These are phyloP conservation scores for Heliamphora exappendiculata DNA, from an alignment of 148 eudicot species.

Conservation along the genomic window DNA sequence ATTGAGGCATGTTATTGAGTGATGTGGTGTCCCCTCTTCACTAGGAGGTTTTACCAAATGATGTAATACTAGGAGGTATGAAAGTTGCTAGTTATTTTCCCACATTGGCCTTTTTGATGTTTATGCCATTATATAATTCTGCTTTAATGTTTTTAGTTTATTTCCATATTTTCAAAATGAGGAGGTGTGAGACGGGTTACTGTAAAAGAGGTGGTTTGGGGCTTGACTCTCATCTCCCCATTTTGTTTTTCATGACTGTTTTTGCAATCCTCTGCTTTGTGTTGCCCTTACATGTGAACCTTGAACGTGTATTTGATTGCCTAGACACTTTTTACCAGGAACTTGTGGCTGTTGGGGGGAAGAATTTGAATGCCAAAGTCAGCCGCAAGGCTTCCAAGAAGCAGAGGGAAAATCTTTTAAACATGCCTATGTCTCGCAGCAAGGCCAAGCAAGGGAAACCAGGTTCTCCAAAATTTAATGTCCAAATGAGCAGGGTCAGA, in stretches of 20 bases:
- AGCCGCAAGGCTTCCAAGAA: slow-evolving; percentile 64
- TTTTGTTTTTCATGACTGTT: neutral
- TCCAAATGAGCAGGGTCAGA: slow-evolving; percentile 38
- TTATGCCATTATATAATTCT: neutral
- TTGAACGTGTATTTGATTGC: neutral
- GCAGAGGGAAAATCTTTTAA: slow-evolving; percentile 33
- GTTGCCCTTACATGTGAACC: neutral
- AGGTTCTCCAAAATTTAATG: slow-evolving; percentile 31
- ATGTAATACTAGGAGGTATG: no score
- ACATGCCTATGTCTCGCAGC: slow-evolving; percentile 34
- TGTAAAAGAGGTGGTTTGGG: neutral
- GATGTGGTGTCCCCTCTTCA: neutral
- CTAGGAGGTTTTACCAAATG: neutral
- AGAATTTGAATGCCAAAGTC: slow-evolving; percentile 46
- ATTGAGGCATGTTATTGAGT: neutral
- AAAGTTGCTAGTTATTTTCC: neutral
- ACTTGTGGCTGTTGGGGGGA: slow-evolving; percentile 62
- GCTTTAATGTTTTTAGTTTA: neutral
- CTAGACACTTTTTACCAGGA: slow-evolving; percentile 43
- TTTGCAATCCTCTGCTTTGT: neutral
- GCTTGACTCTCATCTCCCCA: neutral
- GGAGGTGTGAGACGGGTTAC: neutral
- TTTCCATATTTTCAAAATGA: neutral
- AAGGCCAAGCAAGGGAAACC: slow-evolving; percentile 54
- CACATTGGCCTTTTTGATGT: neutral